These are phyloP conservation scores for Adenanthera pavonina DNA, from an alignment of 306 rosid species.

Conservation along the genomic window DNA sequence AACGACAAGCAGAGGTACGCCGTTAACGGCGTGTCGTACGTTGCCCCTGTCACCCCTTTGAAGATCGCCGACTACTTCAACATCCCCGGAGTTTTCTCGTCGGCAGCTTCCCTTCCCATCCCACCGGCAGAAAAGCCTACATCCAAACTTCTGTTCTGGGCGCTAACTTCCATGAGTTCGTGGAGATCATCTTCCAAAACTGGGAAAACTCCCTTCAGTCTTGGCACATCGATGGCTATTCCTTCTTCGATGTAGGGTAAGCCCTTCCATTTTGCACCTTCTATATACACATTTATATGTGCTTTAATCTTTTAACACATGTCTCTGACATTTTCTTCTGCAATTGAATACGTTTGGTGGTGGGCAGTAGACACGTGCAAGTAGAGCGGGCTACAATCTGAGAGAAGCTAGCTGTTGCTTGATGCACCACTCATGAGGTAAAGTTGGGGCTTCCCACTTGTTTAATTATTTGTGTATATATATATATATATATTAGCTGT, in stretches of 20 bases:
- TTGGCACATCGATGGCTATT: slow-evolving; percentile 77
- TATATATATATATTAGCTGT: no score
- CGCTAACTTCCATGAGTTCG: slow-evolving; percentile 59
- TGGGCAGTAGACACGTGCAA: slow-evolving; percentile 72
- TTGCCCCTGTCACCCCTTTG: slow-evolving; percentile 63
- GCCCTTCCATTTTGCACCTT: background rate
- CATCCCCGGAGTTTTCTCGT: slow-evolving; percentile 65
- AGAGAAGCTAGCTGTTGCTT: slow-evolving; percentile 63
- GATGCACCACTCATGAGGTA: slow-evolving; percentile 67
- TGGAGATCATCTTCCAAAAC: slow-evolving; percentile 75
- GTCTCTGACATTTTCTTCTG: background rate
- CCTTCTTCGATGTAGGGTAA: slow-evolving; percentile 77
- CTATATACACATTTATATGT: no score
- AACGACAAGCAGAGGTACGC: slow-evolving; percentile 77
- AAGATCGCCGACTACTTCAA: slow-evolving; percentile 72
- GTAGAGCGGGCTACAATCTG: slow-evolving; percentile 63
- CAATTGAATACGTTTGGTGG: slow-evolving; percentile 56
- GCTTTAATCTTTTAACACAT: background rate
- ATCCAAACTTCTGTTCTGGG: slow-evolving; percentile 69
- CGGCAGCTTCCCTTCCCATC: slow-evolving; percentile 59
- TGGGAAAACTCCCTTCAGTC: slow-evolving; percentile 74
- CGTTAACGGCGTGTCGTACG: slow-evolving; percentile 64
- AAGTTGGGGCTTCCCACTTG: no score
- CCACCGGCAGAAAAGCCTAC: slow-evolving; percentile 51
- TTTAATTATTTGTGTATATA: no score